phyloP scores from a whole-genome alignment of 2,329 filamentous ascomycete genomes.

The Cordyceps cicadae region DNA sequence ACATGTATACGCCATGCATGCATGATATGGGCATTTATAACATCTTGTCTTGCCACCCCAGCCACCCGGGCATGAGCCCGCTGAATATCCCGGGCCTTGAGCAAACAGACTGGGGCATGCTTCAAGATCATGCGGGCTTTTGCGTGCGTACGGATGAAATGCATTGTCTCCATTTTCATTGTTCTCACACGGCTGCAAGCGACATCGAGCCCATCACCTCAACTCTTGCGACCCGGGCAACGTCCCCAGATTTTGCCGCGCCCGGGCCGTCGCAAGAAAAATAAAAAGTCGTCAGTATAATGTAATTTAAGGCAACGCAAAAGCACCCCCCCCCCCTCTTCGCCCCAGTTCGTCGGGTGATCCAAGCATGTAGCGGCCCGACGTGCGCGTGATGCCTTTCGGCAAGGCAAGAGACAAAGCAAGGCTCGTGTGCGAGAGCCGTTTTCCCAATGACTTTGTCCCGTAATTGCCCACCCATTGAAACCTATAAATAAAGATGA shows the following conservation, averaged over 20 bases:
- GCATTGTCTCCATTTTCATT: not conserved
- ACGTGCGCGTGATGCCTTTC: not conserved
- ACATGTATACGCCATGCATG: no score
- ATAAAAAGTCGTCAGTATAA: no score
- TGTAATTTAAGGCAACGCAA: not conserved
- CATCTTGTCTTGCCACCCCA: not conserved
- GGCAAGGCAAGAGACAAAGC: not conserved
- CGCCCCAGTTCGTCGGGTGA: no score
- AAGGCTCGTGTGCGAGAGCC: not conserved
- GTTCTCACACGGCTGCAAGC: not conserved
- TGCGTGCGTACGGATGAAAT: no score
- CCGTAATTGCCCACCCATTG: not conserved
- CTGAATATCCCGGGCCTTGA: not conserved
- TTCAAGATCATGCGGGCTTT: not conserved
- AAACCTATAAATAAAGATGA: not conserved
- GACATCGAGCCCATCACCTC: not conserved
- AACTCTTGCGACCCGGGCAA: not conserved
- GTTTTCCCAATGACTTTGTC: no score
- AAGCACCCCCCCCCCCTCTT: not conserved
- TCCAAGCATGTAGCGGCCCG: not conserved
- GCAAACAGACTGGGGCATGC: slow-evolving; percentile 4
- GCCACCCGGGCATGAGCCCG: no score
- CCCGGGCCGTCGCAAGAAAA: not conserved
- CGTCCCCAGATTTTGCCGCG: not conserved
- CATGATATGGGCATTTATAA: no score